Evolutionary conservation across 305 asterid species (phyloP).

Genomic region (Fraxinus baroniana): DNA sequence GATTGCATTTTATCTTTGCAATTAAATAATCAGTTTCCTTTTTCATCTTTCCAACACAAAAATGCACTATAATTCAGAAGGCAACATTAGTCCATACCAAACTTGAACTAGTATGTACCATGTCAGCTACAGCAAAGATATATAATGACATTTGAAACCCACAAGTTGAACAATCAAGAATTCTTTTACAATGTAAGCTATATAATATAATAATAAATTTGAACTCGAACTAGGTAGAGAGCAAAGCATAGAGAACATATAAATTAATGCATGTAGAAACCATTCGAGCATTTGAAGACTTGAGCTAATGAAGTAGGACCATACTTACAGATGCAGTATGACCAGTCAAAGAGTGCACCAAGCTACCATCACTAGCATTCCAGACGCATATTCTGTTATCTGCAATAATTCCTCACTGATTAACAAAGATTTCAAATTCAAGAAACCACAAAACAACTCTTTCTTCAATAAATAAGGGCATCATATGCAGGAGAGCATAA

Average conservation of each 20-base stretch:
- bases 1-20: background rate
- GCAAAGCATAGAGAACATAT: background rate
- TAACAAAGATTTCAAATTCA: conserved; percentile 12
- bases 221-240: background rate
- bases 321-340: conserved; percentile 84
- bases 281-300: conserved; percentile 9
- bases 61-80: background rate
- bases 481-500: background rate
- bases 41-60: background rate
- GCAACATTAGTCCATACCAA: background rate
- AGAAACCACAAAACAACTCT: conserved; percentile 28
- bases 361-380: conserved; percentile 99
- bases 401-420: conserved; percentile 43
- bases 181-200: background rate
- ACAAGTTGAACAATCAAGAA: background rate
- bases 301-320: conserved; percentile 23
- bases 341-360: conserved; percentile 97
- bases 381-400: conserved; percentile 98
- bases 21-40: background rate
- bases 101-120: background rate
- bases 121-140: background rate
- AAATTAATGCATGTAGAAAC: background rate
- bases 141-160: background rate
- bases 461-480: conserved; percentile 21
- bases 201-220: background rate